Percentiles rank a stretch among this genome's conserved stretches.
Conservation (phyloP, 768 basidiomycete species). For the Candolleomyces efflorescens region DNA sequence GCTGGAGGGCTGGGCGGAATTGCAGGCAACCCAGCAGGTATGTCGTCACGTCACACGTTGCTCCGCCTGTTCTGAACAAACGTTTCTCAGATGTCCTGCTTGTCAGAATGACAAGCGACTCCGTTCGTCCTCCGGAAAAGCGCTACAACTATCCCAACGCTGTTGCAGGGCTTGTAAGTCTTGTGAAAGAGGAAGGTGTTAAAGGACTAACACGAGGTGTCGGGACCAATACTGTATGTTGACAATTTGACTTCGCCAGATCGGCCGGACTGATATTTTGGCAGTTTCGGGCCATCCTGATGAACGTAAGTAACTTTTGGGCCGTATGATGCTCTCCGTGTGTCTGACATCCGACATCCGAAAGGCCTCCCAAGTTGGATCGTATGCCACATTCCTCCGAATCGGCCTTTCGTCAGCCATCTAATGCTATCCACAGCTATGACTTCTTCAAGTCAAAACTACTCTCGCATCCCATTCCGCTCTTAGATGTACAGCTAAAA, state of each 20-base stretch:
- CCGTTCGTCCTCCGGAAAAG: conserved; percentile 65
- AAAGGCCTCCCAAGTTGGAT: conserved; percentile 78
- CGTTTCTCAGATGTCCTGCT: conserved; percentile 56
- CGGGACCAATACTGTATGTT: conserved; percentile 68
- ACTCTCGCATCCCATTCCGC: conserved; percentile 46
- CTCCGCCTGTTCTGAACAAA: not conserved
- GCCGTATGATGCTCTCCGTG: conserved; percentile 4
- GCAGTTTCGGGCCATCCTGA: conserved; percentile 54
- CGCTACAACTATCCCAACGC: conserved; percentile 79
- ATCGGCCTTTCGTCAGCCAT: not conserved
- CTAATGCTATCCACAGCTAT: conserved; percentile 45
- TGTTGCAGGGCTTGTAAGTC: conserved; percentile 60
- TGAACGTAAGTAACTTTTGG: conserved; percentile 55
- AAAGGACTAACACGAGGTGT: conserved; percentile 69
- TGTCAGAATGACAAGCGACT: conserved; percentile 88
- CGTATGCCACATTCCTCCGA: conserved; percentile 45
- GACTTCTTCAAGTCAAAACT: conserved; percentile 69
- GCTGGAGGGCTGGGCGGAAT: conserved; percentile 82
- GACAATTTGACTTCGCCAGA: not conserved
- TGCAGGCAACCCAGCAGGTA: conserved; percentile 81
- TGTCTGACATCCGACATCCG: not conserved
- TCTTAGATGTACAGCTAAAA: conserved; percentile 55
- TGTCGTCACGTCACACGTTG: conserved; percentile 13
- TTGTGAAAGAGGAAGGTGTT: conserved; percentile 67
- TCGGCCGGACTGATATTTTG: conserved; percentile 3